Evolutionary conservation across 2,329 filamentous ascomycete species (phyloP).

Genomic region (Alternaria tenuissima): DNA sequence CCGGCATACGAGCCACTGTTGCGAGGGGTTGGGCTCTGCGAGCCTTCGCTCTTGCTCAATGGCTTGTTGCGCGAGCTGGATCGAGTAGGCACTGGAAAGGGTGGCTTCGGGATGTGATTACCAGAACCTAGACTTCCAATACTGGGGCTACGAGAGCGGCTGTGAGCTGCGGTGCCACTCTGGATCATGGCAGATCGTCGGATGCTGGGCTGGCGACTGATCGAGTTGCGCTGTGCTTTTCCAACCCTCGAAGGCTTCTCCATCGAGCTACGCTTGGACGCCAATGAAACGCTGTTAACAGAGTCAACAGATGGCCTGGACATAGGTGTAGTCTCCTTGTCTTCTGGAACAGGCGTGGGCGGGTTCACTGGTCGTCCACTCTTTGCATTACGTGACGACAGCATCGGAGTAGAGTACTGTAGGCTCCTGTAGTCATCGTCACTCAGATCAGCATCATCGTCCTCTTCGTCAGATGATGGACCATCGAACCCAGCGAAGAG

Average conservation of each 20-base stretch:
- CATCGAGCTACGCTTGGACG: constrained; percentile 44
- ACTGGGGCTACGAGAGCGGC: constrained; percentile 71
- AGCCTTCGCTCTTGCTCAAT: constrained; percentile 75
- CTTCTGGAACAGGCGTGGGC: constrained; percentile 54
- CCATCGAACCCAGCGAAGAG: constrained; percentile 87
- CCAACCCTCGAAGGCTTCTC: constrained; percentile 48
- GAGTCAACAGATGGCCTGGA: constrained; percentile 46
- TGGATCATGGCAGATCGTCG: constrained; percentile 82
- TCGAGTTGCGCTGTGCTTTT: constrained; percentile 40
- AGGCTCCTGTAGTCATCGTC: constrained; percentile 68
- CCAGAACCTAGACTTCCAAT: constrained; percentile 62
- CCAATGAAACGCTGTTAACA: constrained; percentile 25
- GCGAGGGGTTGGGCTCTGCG: constrained; percentile 75
- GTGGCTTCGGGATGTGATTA: constrained; percentile 64
- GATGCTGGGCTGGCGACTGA: constrained; percentile 66
- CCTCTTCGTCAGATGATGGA: constrained; percentile 62
- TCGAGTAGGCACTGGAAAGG: constrained; percentile 89
- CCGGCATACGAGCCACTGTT: constrained; percentile 46
- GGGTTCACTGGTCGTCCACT: constrained; percentile 54
- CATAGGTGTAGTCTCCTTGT: constrained; percentile 47
- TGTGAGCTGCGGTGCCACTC: constrained; percentile 76
- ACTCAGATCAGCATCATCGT: constrained; percentile 66
- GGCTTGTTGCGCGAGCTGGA: constrained; percentile 83
- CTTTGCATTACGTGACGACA: constrained; percentile 57
- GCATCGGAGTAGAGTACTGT: constrained; percentile 55